Evolutionary conservation across 257 asterid species (phyloP).

Genomic region (Primulina eburnea): DNA sequence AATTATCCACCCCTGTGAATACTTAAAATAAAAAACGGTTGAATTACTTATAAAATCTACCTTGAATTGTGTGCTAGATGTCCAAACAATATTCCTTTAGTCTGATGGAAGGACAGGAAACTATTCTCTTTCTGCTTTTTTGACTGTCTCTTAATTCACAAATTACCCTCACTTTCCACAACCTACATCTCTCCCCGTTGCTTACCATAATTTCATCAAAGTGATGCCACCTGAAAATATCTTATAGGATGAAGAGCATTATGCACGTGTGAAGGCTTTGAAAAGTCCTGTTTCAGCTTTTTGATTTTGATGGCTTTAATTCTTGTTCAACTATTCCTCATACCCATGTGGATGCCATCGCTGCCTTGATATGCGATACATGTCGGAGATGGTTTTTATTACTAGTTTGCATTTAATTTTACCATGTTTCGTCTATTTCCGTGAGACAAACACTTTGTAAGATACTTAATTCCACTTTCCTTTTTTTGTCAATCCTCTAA

Average conservation of each 20-base stretch:
- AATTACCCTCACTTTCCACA: background rate
- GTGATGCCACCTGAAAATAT: background rate
- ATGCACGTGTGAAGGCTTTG: background rate
- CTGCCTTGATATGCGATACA: background rate
- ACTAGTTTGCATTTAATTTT: background rate
- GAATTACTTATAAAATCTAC: background rate
- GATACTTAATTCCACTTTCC: constrained; percentile 9
- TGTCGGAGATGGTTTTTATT: background rate
- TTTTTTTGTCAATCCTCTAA: background rate
- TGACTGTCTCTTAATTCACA: background rate
- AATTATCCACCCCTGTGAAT: background rate
- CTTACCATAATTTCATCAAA: background rate
- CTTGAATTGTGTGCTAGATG: background rate
- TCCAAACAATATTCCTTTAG: background rate
- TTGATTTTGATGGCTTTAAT: background rate
- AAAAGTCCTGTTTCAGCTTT: background rate
- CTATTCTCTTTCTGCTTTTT: no score
- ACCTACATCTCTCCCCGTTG: background rate
- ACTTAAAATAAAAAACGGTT: no score
- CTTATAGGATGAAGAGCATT: background rate
- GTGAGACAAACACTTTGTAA: constrained; percentile 10
- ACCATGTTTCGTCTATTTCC: background rate
- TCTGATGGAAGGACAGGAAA: no score
- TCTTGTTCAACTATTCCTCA: background rate
- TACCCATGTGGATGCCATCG: background rate